Base-by-base conservation (phyloP, 2,329 filamentous ascomycete genomes). In the Microcera coccophila region DNA sequence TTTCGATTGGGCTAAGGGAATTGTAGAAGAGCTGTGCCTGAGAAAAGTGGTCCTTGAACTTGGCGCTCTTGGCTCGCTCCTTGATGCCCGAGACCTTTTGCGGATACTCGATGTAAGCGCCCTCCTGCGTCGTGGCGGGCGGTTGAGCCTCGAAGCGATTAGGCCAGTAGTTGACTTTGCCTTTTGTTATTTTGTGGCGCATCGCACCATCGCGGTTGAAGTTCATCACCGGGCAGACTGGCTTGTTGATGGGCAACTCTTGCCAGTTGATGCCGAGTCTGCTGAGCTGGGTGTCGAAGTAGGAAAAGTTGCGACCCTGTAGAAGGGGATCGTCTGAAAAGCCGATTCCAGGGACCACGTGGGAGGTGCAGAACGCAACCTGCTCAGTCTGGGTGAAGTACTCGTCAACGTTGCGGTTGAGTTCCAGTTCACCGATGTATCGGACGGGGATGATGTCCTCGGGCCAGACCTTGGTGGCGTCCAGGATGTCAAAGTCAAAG, bases 1-100 rank as follows among this genome's bases (percentile, higher is more conserved):
- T 81, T 64, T 91, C 87, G 3, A 79, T 69, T 0, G 74, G 66
- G 0, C 79, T 78, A 52, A 91, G 65, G 14, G 84, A 90, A 70
- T 91, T 91, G 70, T 82, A 91, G 70, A 93, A 93, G 2, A 91
- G 71, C 60, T 90, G 85, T 0, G 87, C 86, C 62, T 93, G 87
- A 38, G 77, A 82, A 65, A 79, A 79, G 61, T 91, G 85, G 48
- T 93, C 86, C 50, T 74, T 76, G 72, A 91, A 91, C 68, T 91
- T 91, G 53, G 74, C 74, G 50, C 81, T 85, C 58, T 78, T 73
- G 5, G 82, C 70, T 10, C 87, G 80, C 15, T 75, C 69, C 69
- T 93, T 91, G 60, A 87, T 81, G 3, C 86, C 86, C 4, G 70
- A 71, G 1, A 87, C 66, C 62, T 82, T 84, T 46, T 79, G 69